These are phyloP conservation scores for Kalmusia sp. DNA, from an alignment of 2,329 filamentous ascomycete species.

Conservation along the genomic window DNA sequence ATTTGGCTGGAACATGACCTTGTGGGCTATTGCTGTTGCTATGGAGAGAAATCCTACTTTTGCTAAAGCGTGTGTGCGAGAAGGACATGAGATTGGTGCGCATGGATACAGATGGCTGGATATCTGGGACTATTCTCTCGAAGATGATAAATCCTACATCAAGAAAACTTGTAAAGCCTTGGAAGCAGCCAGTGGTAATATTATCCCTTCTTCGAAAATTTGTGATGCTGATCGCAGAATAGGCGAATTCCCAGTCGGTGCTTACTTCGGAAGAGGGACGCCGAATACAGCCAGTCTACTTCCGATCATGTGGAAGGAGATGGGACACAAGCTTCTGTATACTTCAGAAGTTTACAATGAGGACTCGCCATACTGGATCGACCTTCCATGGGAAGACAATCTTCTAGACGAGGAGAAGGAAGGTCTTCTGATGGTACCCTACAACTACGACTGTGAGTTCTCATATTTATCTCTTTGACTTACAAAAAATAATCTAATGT, in stretches of 20 bases:
- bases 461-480: no score
- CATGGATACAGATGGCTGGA: conserved; percentile 59
- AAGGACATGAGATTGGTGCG: conserved; percentile 57
- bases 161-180: conserved; percentile 47
- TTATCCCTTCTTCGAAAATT: not conserved
- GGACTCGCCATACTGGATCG: conserved; percentile 62
- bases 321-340: conserved; percentile 57
- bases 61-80: conserved; percentile 53
- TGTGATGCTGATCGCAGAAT: not conserved
- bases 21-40: conserved; percentile 57
- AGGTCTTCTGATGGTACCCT: conserved; percentile 49
- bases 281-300: conserved; percentile 56
- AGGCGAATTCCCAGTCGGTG: conserved; percentile 53
- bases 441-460: conserved; percentile 42
- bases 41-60: conserved; percentile 57
- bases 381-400: conserved; percentile 50
- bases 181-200: conserved; percentile 35
- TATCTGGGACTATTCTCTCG: conserved; percentile 52
- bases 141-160: conserved; percentile 56
- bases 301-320: conserved; percentile 59
- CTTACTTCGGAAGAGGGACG: conserved; percentile 58
- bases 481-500: no score
- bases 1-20: conserved; percentile 55
- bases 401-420: conserved; percentile 42
- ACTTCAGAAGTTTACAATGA: conserved; percentile 59